Percentiles rank a stretch among this genome's conserved stretches.
Evolutionary conservation across 805 yeast species (phyloP).

Genomic region (Aciculoconidium aculeatum): DNA sequence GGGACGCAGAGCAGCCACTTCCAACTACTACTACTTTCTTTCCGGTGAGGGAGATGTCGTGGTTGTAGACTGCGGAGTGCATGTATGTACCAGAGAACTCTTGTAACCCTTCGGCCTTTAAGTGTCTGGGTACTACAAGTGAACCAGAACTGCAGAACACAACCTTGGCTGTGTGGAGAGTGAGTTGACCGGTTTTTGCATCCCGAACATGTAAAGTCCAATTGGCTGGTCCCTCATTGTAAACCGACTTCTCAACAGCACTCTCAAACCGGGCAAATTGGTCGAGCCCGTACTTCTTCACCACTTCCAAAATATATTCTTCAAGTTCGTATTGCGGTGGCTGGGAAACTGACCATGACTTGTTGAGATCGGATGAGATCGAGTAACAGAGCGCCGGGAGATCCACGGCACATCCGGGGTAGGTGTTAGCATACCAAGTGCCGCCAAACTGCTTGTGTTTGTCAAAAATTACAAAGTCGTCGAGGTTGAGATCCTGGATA

Average conservation of each 20-base stretch:
- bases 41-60: constrained; percentile 23
- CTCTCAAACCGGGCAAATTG: constrained; percentile 18
- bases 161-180: constrained; percentile 23
- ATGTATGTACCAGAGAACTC: constrained; percentile 30
- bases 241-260: constrained; percentile 14
- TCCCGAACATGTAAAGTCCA: constrained; percentile 27
- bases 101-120: constrained; percentile 25
- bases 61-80: constrained; percentile 37
- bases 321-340: constrained; percentile 39
- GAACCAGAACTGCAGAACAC: constrained; percentile 27
- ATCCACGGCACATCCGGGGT: constrained; percentile 39
- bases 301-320: constrained; percentile 30
- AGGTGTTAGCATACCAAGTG: constrained; percentile 40
- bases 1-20: constrained; percentile 38
- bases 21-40: constrained; percentile 35
- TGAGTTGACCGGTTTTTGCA: constrained; percentile 23
- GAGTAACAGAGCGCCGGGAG: constrained; percentile 39
- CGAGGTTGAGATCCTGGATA: constrained; percentile 18
- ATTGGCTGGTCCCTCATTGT: constrained; percentile 15
- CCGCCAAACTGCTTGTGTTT: constrained; percentile 36
- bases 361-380: constrained; percentile 25
- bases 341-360: constrained; percentile 30
- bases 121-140: constrained; percentile 30
- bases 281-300: constrained; percentile 19
- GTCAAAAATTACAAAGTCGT: constrained; percentile 30